Conservation (phyloP, 495 filamentous ascomycete genomes). For the Penicillium roqueforti region DNA sequence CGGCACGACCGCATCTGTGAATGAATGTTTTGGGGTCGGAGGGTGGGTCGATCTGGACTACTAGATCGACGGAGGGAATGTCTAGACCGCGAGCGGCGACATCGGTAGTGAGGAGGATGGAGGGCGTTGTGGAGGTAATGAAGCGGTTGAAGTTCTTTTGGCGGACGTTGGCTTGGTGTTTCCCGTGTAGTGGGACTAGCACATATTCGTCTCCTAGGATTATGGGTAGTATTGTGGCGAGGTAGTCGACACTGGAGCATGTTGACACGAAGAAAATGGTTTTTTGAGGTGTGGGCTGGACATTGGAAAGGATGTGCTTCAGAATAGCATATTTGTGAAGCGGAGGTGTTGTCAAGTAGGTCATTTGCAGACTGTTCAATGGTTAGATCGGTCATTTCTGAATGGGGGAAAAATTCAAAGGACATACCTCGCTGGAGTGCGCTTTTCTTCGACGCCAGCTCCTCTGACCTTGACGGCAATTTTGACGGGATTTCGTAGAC, state of each 20-base stretch:
- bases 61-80: conserved; percentile 91
- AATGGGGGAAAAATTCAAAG: neutral
- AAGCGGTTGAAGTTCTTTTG: conserved; percentile 80
- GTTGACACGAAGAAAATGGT: conserved; percentile 94
- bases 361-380: conserved; percentile 68
- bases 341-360: conserved; percentile 70
- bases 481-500: conserved; percentile 89
- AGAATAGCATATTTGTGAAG: conserved; percentile 73
- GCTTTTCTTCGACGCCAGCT: conserved; percentile 70
- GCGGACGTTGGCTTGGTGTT: conserved; percentile 73
- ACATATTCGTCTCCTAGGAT: conserved; percentile 53
- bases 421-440: conserved; percentile 69
- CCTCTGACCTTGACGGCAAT: conserved; percentile 87
- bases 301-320: conserved; percentile 60
- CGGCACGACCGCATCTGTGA: conserved; percentile 89
- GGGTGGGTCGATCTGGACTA: conserved; percentile 88
- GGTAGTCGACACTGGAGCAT: conserved; percentile 93
- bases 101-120: conserved; percentile 82
- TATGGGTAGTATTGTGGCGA: conserved; percentile 70
- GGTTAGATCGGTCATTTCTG: conserved; percentile 9
- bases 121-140: conserved; percentile 58
- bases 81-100: conserved; percentile 85
- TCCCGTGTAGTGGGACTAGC: conserved; percentile 82
- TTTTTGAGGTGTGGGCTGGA: conserved; percentile 69
- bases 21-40: conserved; percentile 92